Evolutionary conservation across 1,139 yeast genomes (phyloP).

Genomic region (Taiozyma sp.): DNA sequence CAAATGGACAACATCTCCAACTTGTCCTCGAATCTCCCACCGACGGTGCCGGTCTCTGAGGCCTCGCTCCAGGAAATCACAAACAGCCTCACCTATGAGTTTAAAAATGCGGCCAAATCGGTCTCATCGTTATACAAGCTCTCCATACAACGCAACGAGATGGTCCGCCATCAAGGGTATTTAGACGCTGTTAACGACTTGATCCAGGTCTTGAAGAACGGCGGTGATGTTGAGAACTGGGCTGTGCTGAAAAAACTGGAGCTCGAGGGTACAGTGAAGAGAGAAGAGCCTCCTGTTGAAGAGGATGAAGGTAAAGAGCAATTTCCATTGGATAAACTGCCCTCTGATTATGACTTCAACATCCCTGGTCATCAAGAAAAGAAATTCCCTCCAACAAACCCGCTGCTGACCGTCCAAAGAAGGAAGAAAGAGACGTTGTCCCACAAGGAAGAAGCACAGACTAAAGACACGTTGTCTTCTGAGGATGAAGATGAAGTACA

Average conservation of each 20-base stretch:
- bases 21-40: slow-evolving; percentile 46
- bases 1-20: slow-evolving; percentile 51
- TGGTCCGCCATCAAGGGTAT: slow-evolving; percentile 49
- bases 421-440: not conserved
- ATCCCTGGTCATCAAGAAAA: slow-evolving; percentile 26
- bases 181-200: slow-evolving; percentile 50
- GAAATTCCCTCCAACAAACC: slow-evolving; percentile 41
- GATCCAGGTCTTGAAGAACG: slow-evolving; percentile 39
- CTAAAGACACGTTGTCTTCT: no score
- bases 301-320: not conserved
- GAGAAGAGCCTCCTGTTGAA: not conserved
- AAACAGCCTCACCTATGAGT: slow-evolving; percentile 44
- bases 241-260: slow-evolving; percentile 46
- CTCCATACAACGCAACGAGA: slow-evolving; percentile 40
- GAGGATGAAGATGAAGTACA: not conserved
- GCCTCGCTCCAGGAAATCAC: slow-evolving; percentile 40
- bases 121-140: slow-evolving; percentile 58
- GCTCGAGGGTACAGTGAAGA: slow-evolving; percentile 24
- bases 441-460: not conserved
- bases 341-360: slow-evolving; percentile 37
- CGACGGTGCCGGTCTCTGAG: slow-evolving; percentile 41
- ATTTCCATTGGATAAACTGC: slow-evolving; percentile 19
- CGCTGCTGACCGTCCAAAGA: slow-evolving; percentile 40
- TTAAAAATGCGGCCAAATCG: slow-evolving; percentile 60
- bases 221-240: slow-evolving; percentile 51